Conservation (phyloP, 352 stramenopile species). For the Pythium sp. region DNA sequence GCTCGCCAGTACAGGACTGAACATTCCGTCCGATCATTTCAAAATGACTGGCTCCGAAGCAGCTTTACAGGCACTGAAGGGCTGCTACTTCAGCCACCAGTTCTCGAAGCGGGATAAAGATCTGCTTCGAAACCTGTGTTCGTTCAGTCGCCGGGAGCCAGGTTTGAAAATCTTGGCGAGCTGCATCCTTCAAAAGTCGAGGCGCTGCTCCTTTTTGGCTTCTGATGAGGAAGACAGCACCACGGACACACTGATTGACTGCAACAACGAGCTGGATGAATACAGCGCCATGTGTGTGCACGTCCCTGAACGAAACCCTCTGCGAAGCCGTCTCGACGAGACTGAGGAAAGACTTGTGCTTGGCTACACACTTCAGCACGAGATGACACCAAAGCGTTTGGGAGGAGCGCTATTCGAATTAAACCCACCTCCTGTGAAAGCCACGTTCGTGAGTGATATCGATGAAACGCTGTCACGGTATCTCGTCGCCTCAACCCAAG, state of each 20-base stretch:
- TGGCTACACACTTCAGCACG: constrained; percentile 1
- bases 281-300: constrained; percentile 13
- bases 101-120: constrained; percentile 28
- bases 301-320: constrained; percentile 19
- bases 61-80: constrained; percentile 36
- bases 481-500: constrained; percentile 1
- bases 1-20: constrained; percentile 25
- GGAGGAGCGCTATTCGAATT: constrained; percentile 5
- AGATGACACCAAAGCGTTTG: neutral
- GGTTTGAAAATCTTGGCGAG: constrained; percentile 34
- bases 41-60: constrained; percentile 50
- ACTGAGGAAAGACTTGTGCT: constrained; percentile 22
- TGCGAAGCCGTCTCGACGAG: constrained; percentile 22
- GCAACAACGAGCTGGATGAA: constrained; percentile 22
- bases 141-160: constrained; percentile 38
- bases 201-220: constrained; percentile 38
- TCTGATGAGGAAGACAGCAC: neutral
- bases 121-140: constrained; percentile 23
- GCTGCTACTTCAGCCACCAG: constrained; percentile 32
- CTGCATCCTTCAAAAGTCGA: constrained; percentile 25
- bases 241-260: neutral
- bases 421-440: constrained; percentile 10
- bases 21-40: constrained; percentile 28
- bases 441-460: constrained; percentile 19
- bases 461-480: constrained; percentile 20